Conservation (phyloP, 108 stramenopile genomes). For the Aurantiochytrium sp. region DNA sequence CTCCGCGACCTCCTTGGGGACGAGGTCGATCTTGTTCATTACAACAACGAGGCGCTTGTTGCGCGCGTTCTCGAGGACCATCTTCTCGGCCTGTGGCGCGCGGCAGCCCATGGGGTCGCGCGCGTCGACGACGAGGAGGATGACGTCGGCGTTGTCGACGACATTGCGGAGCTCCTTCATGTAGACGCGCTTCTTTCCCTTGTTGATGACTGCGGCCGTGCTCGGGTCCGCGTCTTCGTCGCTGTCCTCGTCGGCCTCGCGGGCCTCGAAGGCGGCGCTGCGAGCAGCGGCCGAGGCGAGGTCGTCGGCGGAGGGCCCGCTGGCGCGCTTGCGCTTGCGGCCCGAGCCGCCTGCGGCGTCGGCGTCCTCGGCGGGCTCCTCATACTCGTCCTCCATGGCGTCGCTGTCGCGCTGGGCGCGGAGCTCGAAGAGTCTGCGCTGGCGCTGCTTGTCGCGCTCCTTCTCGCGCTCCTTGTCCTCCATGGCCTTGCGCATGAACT, state of each 20-base stretch:
- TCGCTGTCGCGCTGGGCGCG: constrained; percentile 32
- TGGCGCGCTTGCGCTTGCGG: constrained; percentile 34
- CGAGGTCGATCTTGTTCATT: constrained; percentile 95
- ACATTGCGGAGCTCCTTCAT: constrained; percentile 87
- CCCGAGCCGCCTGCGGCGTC: background rate
- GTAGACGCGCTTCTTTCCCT: constrained; percentile 71
- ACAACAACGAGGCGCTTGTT: constrained; percentile 95
- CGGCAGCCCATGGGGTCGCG: constrained; percentile 91
- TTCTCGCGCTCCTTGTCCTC: constrained; percentile 72
- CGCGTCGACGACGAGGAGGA: constrained; percentile 95
- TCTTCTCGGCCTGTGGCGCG: constrained; percentile 60
- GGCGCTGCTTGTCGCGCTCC: constrained; percentile 57
- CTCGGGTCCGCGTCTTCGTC: constrained; percentile 38
- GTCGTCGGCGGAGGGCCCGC: constrained; percentile 35
- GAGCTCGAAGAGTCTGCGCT: background rate
- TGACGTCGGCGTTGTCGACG: constrained; percentile 87
- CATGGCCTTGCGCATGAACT: constrained; percentile 76
- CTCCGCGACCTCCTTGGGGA: constrained; percentile 85
- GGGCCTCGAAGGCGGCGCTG: constrained; percentile 33
- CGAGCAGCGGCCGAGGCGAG: constrained; percentile 34
- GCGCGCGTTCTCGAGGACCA: constrained; percentile 77
- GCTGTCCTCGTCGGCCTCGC: constrained; percentile 32
- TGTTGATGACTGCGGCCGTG: background rate
- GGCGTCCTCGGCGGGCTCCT: constrained; percentile 25
- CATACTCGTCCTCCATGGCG: constrained; percentile 38